Conservation (phyloP, 768 basidiomycete species). For the Sistotremastrum suecicum region DNA sequence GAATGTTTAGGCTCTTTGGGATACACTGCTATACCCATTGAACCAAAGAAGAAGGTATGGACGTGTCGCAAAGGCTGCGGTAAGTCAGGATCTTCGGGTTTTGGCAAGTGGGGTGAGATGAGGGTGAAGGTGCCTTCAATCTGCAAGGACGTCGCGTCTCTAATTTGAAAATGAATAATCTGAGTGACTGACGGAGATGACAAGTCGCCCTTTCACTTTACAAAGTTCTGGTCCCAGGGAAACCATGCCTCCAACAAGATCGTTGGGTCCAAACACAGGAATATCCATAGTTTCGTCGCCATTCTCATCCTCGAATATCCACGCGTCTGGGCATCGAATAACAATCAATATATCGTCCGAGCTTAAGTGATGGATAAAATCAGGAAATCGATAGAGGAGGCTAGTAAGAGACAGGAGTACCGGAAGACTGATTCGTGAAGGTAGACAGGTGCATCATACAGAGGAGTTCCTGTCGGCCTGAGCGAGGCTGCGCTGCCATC, state of each 20-base stretch:
- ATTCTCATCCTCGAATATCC: no score
- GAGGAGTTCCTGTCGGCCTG: no score
- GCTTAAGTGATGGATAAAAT: no score
- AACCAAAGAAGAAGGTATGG: slow-evolving; percentile 15
- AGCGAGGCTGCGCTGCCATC: no score
- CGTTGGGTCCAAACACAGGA: slow-evolving; percentile 48
- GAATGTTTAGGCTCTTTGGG: slow-evolving; percentile 9
- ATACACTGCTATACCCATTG: slow-evolving; percentile 9
- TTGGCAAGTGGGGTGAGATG: slow-evolving; percentile 13
- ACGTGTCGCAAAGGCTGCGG: slow-evolving; percentile 10
- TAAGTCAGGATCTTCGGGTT: slow-evolving; percentile 8
- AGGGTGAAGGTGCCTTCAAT: slow-evolving; percentile 51
- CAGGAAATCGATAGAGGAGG: no score
- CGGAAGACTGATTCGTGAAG: no score
- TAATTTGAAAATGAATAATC: not conserved
- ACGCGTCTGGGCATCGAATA: no score
- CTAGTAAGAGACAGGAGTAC: no score
- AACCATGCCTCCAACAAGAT: slow-evolving; percentile 46
- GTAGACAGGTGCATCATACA: no score
- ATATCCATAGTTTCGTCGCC: slow-evolving; percentile 13
- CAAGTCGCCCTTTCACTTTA: slow-evolving; percentile 38
- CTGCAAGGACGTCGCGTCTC: slow-evolving; percentile 17
- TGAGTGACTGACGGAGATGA: slow-evolving; percentile 32
- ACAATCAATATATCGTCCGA: no score
- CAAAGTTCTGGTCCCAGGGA: slow-evolving; percentile 36